Base-by-base conservation (phyloP, 2,329 filamentous ascomycete genomes). In the Emergomyces pasteurianus region DNA sequence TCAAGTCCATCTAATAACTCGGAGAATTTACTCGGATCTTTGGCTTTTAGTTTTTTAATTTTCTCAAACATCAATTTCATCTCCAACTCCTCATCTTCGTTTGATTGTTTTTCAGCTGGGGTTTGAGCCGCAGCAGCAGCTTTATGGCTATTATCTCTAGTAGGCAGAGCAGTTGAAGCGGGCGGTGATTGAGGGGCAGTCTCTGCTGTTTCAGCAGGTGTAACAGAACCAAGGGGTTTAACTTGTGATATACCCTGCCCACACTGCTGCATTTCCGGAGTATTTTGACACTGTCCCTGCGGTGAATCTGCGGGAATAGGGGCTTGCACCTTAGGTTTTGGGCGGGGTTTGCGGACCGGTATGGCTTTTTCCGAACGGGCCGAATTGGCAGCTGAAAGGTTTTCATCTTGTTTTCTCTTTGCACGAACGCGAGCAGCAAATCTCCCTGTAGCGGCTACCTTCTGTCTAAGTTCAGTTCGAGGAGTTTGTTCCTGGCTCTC, bases 21-120 rank as follows among this genome's bases (percentile, higher is more conserved):
- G 28, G 80, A 78, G 58, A 85, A 78, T 60, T 83, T 73, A 12
- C 72, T 71, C 3, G 83, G 83, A 64, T 85, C 80, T 65, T 80
- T 79, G 31, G 72, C 71, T 62, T 83, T 82, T 62, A 82, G 78
- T 63, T 83, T 78, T 46, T 81, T 75, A 80, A 85, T 83, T 65
- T 80, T 82, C 42, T 80, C 77, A 70, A 84, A 80, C 76, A 83
- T 79, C 1, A 73, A 73, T 61, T 79, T 77, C 70, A 83, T 81
- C 65, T 83, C 78, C 57, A 81, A 76, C 26, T 72, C 72, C 43
- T 73, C 72, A 18, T 67, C 65, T 10, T 57, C 31, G 40, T 57
- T 49, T 10, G 28, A 18, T 12, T 21, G 28, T n/a, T 53, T 46
- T 8, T 46, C 42, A 21, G 23, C 18, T 49, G 42, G 26, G 16